Base-by-base conservation (phyloP, 2,329 filamentous ascomycete genomes). In the Trichoderma koningiopsis region DNA sequence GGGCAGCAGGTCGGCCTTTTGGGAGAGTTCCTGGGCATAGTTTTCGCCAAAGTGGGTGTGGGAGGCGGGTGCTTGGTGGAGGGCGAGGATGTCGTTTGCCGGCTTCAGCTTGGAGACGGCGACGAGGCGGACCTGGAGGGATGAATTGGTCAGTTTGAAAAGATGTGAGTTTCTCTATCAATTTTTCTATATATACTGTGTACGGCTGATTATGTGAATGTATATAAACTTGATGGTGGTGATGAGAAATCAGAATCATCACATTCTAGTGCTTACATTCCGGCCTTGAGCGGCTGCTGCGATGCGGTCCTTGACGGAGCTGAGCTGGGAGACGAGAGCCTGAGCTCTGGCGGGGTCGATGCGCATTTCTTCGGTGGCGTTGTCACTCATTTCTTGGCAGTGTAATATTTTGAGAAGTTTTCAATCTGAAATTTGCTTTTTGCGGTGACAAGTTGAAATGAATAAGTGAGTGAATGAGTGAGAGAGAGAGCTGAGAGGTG, bases 21-120 rank as follows among this genome's bases (percentile, higher is more conserved):
- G 91, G 70, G 87, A 85, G 66, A 99, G 87, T 80, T 99, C 96
- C 81, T 95, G 92, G 4, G 91, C 86, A 82, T 99, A 99, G 84
- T 99, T 99, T 82, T 99, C 96, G 75, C 96, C 96, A 79, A 98
- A 98, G 81, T 99, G 93, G 22, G 84, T 74, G 67, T 94, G 92
- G 1, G 82, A 79, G 35, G 82, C 79, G 0, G 86, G 83, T 0
- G 84, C 80, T 74, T 87, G 84, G 81, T 96, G 91, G 0, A 99
- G 87, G 35, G 94, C 91, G 68, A 97, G 85, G 75, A 99, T 92
- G 79, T 99, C 96, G 75, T 92, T 92, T 70, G 90, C 93, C 16
- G 96, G 95, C 82, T 99, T 98, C 73, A 97, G 86, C 81, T 99
- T 99, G 52, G 94, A 97, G 61, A 99, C 96, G 33, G 96, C 95